Evolutionary conservation across 306 rosid species (phyloP).

Genomic region (Lathyrus sativus): DNA sequence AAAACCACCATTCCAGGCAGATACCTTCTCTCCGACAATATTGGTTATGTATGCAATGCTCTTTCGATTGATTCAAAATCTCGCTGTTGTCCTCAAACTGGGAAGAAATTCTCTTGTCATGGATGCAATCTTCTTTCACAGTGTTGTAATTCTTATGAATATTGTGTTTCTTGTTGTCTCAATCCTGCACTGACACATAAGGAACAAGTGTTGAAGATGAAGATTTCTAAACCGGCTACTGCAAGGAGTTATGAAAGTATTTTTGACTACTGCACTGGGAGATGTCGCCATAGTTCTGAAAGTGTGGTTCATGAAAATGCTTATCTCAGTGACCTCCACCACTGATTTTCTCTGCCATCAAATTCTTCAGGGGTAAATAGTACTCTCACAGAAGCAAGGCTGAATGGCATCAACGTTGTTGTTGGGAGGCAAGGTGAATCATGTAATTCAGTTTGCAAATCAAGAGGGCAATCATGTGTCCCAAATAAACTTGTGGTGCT

Average conservation of each 20-base stretch:
- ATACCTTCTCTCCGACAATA: slow-evolving; percentile 73
- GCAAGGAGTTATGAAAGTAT: slow-evolving; percentile 79
- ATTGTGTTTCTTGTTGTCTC: slow-evolving; percentile 94
- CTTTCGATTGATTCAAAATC: slow-evolving; percentile 59
- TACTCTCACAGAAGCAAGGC: slow-evolving; percentile 65
- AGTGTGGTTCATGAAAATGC: slow-evolving; percentile 99
- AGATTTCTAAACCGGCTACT: slow-evolving; percentile 71
- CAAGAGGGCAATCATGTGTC: slow-evolving; percentile 84
- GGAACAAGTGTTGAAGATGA: slow-evolving; percentile 62
- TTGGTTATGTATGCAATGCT: slow-evolving; percentile 74
- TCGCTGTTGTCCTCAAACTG: slow-evolving; percentile 71
- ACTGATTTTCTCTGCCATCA: slow-evolving; percentile 84
- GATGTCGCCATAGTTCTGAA: slow-evolving; percentile 97
- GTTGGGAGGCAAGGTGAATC: slow-evolving; percentile 94
- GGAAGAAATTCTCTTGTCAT: slow-evolving; percentile 86
- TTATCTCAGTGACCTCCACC: slow-evolving; percentile 82
- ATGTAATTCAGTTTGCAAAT: slow-evolving; percentile 83
- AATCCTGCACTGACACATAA: slow-evolving; percentile 63
- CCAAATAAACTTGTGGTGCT: slow-evolving; percentile 80
- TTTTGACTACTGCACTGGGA: slow-evolving; percentile 82
- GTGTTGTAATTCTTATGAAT: slow-evolving; percentile 90
- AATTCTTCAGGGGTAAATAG: slow-evolving; percentile 63
- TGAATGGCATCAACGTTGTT: slow-evolving; percentile 75
- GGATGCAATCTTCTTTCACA: slow-evolving; percentile 82
- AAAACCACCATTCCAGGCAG: slow-evolving; percentile 86